phyloP scores from a whole-genome alignment of 179 eudicot genomes.

The Pouteria campechiana region DNA sequence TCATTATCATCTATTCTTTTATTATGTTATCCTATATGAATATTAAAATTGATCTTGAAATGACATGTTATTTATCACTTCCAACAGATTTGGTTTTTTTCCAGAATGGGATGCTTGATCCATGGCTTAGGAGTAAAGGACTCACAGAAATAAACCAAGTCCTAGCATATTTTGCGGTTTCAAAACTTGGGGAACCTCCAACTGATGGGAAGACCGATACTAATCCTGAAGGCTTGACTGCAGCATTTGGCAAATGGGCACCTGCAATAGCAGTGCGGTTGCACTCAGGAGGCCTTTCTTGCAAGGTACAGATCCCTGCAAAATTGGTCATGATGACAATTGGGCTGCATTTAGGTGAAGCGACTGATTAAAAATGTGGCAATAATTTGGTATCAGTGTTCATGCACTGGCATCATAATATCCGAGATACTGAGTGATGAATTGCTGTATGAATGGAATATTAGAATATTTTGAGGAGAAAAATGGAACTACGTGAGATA shows the following conservation, averaged over 20 bases:
- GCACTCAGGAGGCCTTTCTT: slow-evolving; percentile 78
- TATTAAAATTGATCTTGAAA: too few relatives aligned
- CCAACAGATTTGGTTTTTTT: slow-evolving; percentile 99
- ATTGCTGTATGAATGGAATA: too few relatives aligned
- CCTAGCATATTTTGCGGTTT: slow-evolving; percentile 87
- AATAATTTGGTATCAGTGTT: too few relatives aligned
- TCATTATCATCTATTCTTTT: too few relatives aligned
- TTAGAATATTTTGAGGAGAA: too few relatives aligned
- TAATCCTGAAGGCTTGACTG: slow-evolving; percentile 91
- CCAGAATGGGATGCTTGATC: slow-evolving; percentile 99
- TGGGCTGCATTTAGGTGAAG: too few relatives aligned
- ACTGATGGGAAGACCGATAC: slow-evolving; percentile 90
- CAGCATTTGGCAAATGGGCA: slow-evolving; percentile 95
- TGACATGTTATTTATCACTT: too few relatives aligned
- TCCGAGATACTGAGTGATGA: background rate
- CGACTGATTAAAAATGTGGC: too few relatives aligned
- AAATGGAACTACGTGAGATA: too few relatives aligned
- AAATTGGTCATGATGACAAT: too few relatives aligned
- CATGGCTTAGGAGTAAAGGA: slow-evolving; percentile 85
- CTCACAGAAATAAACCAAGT: slow-evolving; percentile 78
- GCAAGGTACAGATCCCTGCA: slow-evolving; percentile 80
- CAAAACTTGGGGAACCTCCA: slow-evolving; percentile 95
- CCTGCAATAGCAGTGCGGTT: slow-evolving; percentile 79
- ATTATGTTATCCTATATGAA: too few relatives aligned
- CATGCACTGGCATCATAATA: too few relatives aligned